These are phyloP conservation scores for Arthrobotrys megalospora DNA, from an alignment of 2,329 filamentous ascomycete species.

Conservation along the genomic window DNA sequence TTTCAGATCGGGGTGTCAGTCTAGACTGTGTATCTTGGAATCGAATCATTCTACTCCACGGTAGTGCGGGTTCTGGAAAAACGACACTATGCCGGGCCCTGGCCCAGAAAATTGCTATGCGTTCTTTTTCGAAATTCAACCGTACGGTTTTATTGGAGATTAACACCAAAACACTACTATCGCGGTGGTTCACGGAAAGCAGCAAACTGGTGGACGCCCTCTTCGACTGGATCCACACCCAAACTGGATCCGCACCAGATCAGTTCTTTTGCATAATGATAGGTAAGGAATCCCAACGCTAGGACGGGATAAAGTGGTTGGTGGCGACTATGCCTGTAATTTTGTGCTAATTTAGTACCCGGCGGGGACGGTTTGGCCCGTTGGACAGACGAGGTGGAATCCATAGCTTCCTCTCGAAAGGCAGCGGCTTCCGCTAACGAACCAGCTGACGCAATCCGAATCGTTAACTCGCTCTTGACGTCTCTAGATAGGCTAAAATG, in stretches of 20 bases:
- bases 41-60: conserved; percentile 63
- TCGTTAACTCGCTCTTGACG: conserved; percentile 64
- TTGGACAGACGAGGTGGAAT: conserved; percentile 63
- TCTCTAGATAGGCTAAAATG: conserved; percentile 63
- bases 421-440: conserved; percentile 62
- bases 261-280: conserved; percentile 54
- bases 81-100: conserved; percentile 63
- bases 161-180: conserved; percentile 63
- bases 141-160: conserved; percentile 62
- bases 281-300: conserved; percentile 21
- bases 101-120: conserved; percentile 64
- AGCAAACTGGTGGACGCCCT: conserved; percentile 63
- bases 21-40: conserved; percentile 64
- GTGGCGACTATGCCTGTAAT: conserved; percentile 43
- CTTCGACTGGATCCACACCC: conserved; percentile 63
- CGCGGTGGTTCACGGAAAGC: conserved; percentile 63
- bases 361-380: conserved; percentile 29
- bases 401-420: conserved; percentile 63
- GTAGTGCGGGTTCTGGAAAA: conserved; percentile 64
- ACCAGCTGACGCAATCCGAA: conserved; percentile 63
- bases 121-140: conserved; percentile 63
- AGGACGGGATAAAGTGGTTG: background rate
- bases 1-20: conserved; percentile 63
- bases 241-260: conserved; percentile 32
- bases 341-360: conserved; percentile 29